Evolutionary conservation across 2,329 filamentous ascomycete species (phyloP), one percentile per base, ranked within the genome.

Genomic region (Exophiala phaeomuriformis): DNA sequence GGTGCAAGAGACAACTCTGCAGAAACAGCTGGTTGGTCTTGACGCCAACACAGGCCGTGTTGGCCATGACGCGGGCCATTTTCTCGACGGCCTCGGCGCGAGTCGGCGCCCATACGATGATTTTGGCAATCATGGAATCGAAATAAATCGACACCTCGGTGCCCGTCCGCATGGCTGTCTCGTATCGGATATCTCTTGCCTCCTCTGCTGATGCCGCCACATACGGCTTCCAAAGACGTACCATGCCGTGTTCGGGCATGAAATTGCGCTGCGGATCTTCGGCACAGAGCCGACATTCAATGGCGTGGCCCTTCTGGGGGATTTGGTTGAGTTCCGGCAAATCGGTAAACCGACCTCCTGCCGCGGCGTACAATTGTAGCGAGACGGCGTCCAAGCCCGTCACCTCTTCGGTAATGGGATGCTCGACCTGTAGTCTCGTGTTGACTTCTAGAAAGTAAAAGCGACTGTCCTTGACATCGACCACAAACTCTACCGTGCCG

Each of bases 11-110:
- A 40, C 61, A 66, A 3, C 57, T 53, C 42, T 66, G 66, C 35
- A 68, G 56, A 36, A 67, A 66, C 1, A 65, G 58, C 41, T 67
- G 65, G 46, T 68, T 68, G 2, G 66, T 68, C 35, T 61, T 64
- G 54, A 88, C 86, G 71, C 88, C 85, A 79, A 87, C 85, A 63
- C 88, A 88, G 69, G 82, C 67, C 0, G 69, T 71, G 9, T 69
- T 54, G 0, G 66, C 61, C 1, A 72, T 60, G 1, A 68, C 63
- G 3, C 61, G 54, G 4, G 42, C 59, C 67, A 71, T 71, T 44
- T 68, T 71, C 32, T 66, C 59, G 9, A 71, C 67, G 0, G 71
- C 70, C 8, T 67, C 47, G 0, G 61, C 49, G 8, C 70, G 59
- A 1, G 65, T 72, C 4, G 70, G 68, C 1, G 72, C 72, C 63